Base-by-base conservation (phyloP, 75 land plant species). In the Selaginella moellendorffii region DNA sequence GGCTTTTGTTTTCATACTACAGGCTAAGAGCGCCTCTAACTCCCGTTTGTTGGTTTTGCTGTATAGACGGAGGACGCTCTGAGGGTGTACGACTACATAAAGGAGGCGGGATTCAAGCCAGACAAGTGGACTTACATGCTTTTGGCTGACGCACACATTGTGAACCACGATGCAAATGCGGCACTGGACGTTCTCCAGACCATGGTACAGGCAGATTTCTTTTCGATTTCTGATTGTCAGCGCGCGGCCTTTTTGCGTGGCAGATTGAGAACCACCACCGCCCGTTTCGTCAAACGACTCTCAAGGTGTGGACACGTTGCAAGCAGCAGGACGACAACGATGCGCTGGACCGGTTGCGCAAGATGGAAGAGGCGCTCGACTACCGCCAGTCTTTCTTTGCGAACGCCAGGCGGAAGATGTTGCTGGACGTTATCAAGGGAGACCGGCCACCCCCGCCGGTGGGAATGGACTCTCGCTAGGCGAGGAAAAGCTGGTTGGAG, bases 81-180 rank as follows among this genome's bases (percentile, higher is more conserved):
- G 36, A 83, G 73, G 30, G 89, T 88, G 54, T 85, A 80, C 68
- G 96, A 85, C 28, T 93, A 89, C 64, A 67, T 92, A 63, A 67
- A 65, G 18, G 78, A 85, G 63, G 54, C 79, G 51, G 90, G 85
- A 30, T 66, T 92, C 20, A 81, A 78, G 66, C 97, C 97, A 42
- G 87, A 88, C 77, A 80, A 79, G 2, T 85, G 65, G 54, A 78
- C 96, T 54, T 85, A 79, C 56, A 77, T 81, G 30, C 31, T 81
- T 72, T 74, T 92, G 61, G 69, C 81, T 65, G 84, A 79, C 62
- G 85, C 90, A 36, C 97, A 92, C 71, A 71, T 88, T 52, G 69
- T 78, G 31, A 85, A 92, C 66, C 81, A 81, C 8, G 87, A 88
- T 65, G 71, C 74, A 54, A 82, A 81, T 62, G 71, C 90, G 53